A percentile compares a stretch with the other conserved stretches of the same genome.
Evolutionary conservation across 1,139 yeast genomes (phyloP).

Genomic region (Suhomyces maxii): DNA sequence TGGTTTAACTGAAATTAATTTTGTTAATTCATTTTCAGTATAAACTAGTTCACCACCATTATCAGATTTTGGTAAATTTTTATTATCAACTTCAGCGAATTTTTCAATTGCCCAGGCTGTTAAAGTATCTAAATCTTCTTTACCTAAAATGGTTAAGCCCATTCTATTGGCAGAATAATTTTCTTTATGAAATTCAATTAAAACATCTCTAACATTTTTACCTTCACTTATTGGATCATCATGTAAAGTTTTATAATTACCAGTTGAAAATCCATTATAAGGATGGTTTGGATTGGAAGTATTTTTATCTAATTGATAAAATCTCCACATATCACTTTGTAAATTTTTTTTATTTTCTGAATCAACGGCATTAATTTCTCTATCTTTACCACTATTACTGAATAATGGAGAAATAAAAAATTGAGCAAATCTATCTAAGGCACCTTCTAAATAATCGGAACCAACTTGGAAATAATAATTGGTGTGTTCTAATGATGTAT

Average conservation of each 20-base stretch:
- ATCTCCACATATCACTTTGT: constrained; percentile 87
- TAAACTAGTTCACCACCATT: constrained; percentile 39
- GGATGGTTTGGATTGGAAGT: constrained; percentile 74
- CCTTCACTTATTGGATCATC: constrained; percentile 51
- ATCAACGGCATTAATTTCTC: constrained; percentile 93
- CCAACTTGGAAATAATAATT: constrained; percentile 88
- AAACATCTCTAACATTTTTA: constrained; percentile 62
- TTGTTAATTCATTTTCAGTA: constrained; percentile 48
- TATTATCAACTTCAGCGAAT: constrained; percentile 65
- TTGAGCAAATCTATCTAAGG: constrained; percentile 89
- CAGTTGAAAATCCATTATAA: constrained; percentile 73
- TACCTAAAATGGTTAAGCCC: constrained; percentile 83
- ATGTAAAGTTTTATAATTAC: constrained; percentile 63
- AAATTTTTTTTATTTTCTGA: constrained; percentile 93
- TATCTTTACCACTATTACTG: constrained; percentile 75
- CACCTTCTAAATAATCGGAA: constrained; percentile 76
- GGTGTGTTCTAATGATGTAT: constrained; percentile 85
- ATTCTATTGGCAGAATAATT: constrained; percentile 75
- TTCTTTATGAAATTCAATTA: constrained; percentile 60
- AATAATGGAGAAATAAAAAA: constrained; percentile 88
- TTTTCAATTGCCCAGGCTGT: constrained; percentile 68
- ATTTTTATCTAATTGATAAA: constrained; percentile 79
- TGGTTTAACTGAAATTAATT: constrained; percentile 68
- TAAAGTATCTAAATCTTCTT: constrained; percentile 72
- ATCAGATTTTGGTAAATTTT: constrained; percentile 49